Evolutionary conservation across 805 yeast genomes (phyloP), one percentile per base, ranked within the genome.

Genomic region (Yarrowia sp.): DNA sequence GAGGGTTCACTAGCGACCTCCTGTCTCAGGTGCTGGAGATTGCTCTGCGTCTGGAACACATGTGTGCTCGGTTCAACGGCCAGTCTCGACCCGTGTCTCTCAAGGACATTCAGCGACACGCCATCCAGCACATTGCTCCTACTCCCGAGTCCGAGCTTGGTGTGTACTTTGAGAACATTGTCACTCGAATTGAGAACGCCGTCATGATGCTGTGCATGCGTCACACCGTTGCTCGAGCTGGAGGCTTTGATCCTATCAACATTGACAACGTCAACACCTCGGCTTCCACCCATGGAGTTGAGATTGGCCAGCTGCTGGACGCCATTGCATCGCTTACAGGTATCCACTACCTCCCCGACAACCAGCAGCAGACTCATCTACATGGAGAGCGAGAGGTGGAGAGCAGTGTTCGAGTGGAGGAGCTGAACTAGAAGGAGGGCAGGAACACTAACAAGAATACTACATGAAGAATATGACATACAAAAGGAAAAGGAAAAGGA

Each of bases 121-220:
- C 67, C 16, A 48, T 49, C 26, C 67, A 48, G 46, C 67, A 63
- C 5, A 71, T 70, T 12, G 69, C 71, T 3, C 75, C 75, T 3
- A 72, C 71, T 49, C 72, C 75, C 22, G 76, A 74, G 58, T 59
- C 70, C 15, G 76, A 74, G 58, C 71, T 71, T 40, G 52, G 69
- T 10, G 40, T 65, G 26, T 74, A 75, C 63, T 70, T 76, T 43
- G 78, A 76, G 19, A 76, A 76, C 48, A 32, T 75, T 16, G 72
- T 76, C 49, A 76, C 79, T 8, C 73, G 79, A 48, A 73, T 76
- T 16, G 79, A 75, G 71, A 76, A 76, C 61, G 72, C 77, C n/a
- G 19, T 75, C 43, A 59, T 76, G 16, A 71, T 76, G 49, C 59
- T 76, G 68, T 75, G 73, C 64, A 35, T 76, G 38, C 73, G 78